Conservation (phyloP, 2,329 filamentous ascomycete genomes). For the Nemania sp. region DNA sequence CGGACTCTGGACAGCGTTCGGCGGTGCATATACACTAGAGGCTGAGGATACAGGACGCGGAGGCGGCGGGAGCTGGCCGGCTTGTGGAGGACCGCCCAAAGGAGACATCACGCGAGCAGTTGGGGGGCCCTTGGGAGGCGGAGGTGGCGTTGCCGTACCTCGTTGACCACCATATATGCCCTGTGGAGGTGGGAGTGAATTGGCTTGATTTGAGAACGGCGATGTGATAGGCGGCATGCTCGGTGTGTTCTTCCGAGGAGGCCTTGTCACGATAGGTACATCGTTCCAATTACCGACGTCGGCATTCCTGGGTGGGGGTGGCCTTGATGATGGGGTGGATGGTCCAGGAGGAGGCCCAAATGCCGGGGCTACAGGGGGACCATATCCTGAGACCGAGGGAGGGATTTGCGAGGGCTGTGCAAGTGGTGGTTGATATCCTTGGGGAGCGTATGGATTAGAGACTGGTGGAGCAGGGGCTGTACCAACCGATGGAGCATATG, state of each 20-base stretch:
- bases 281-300: slow-evolving; percentile 92
- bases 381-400: slow-evolving; percentile 32
- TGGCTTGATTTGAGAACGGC: slow-evolving; percentile 72
- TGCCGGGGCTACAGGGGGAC: slow-evolving; percentile 44
- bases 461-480: slow-evolving; percentile 37
- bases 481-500: slow-evolving; percentile 42
- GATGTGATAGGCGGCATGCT: slow-evolving; percentile 70
- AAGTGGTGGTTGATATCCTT: slow-evolving; percentile 62
- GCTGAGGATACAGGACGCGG: slow-evolving; percentile 60
- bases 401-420: slow-evolving; percentile 36
- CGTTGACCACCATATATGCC: slow-evolving; percentile 62
- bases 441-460: slow-evolving; percentile 45
- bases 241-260: slow-evolving; percentile 77
- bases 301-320: slow-evolving; percentile 71
- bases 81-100: slow-evolving; percentile 59
- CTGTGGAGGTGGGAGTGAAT: slow-evolving; percentile 59
- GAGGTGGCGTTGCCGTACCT: slow-evolving; percentile 71
- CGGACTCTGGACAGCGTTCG: slow-evolving; percentile 49
- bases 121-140: slow-evolving; percentile 79
- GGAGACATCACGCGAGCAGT: slow-evolving; percentile 76
- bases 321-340: slow-evolving; percentile 67
- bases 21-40: slow-evolving; percentile 68
- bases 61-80: slow-evolving; percentile 49
- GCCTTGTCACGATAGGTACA: slow-evolving; percentile 77
- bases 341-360: slow-evolving; percentile 66